Base-by-base conservation (phyloP, 306 rosid species). In the Casuarina equisetifolia region DNA sequence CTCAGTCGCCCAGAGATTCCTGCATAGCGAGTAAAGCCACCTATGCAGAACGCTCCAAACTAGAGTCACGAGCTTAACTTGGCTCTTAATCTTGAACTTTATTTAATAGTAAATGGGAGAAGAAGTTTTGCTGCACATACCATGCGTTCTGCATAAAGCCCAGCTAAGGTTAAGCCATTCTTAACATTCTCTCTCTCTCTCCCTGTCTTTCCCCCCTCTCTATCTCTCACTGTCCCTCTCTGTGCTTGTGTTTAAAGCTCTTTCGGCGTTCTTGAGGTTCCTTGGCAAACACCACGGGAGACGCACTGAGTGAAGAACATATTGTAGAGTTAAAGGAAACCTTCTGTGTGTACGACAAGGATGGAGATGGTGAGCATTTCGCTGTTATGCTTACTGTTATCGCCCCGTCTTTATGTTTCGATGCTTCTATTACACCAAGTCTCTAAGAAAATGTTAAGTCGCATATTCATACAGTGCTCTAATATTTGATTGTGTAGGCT, bases 291-390 rank as follows among this genome's bases (percentile, higher is more conserved):
- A 50, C 54, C 53, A 91, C 90, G 97, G 90, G 85, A 44, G 96
- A 91, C 69, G 70, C 81, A 59, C 89, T 94, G 52, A 90, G 87
- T 35, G 88, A 89, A 86, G 97, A 90, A 75, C 97, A 92, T 78
- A 85, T 92, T 83, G 85, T 83, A 73, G 98, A 90, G 90, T 92
- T 94, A 81, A 90, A 84, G 84, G 97, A 94, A 84, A 97, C 98
- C 10, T 94, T 94, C 77, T 70, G 99, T 81, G 80, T 91, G 40
- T 90, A 92, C 83, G 98, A 94, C 85, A 92, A 92, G 83, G 96
- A 94, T 85, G 97, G 96, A 72, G 97, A 94, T 78, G 98, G 98
- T 94, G 78, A 81, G 96, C 45, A 42, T 15, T 76, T 76, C 46
- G 40, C 74, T 79, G 43, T 53, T 75, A 77, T 62, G 82, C 58